Evolutionary conservation across 2,329 filamentous ascomycete species (phyloP), one percentile per base, ranked within the genome.

Genomic region (Fusarium duplospermum): DNA sequence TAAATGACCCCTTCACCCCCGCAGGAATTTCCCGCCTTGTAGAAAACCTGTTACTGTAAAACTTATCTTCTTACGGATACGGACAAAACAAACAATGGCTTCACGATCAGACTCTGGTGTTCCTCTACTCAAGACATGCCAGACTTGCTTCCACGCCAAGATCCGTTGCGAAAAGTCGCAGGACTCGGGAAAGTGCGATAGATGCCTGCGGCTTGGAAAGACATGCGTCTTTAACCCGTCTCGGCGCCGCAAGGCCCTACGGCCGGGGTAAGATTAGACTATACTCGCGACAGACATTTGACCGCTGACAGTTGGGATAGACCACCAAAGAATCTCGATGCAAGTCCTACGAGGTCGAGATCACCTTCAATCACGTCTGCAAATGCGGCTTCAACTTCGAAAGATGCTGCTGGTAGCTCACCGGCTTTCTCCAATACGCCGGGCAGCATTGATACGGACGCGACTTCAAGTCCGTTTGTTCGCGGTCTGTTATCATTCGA

Each of bases 101-200:
- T 74, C 72, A 6, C 67, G 62, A 47, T 18, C 65, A 4, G 69
- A 75, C 9, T 10, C 69, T 35, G 62, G 52, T 33, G 57, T 62
- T 11, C 61, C 69, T 35, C 56, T 78, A 50, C 69, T 78, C 36
- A 82, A 81, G 62, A 82, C 81, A 9, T 82, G 81, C 47, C 80
- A 81, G 67, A 80, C 80, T 24, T 82, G 81, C 66, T 81, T 81
- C 62, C 78, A 80, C 27, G 81, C 81, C 62, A 82, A 82, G 52
- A 82, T 82, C n/a, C 74, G 80, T 18, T 82, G 81, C 65, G 77
- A 80, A 52, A 81, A 80, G 45, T 78, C 81, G 0, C 80, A 82
- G 22, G 76, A 81, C n/a, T 80, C 80, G 11, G 78, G 73, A 27
- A 69, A 77, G 47, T 82, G 81, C 67, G 80, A 82, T 35, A 69